Evolutionary conservation across 1,284 basidiomycete species (phyloP).

Genomic region (Exobasidium cylindrosporum): DNA sequence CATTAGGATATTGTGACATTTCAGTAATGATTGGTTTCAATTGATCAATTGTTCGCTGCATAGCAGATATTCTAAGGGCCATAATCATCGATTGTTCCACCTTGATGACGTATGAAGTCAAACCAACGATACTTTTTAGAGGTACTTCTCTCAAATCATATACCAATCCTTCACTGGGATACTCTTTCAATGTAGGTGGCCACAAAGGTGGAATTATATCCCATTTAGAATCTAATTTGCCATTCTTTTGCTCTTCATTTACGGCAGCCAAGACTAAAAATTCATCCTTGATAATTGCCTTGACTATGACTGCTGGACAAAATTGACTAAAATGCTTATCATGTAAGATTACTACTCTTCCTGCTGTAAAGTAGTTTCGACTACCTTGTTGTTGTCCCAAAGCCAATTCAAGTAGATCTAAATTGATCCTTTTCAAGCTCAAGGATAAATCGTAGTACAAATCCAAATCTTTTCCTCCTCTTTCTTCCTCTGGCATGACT

Average conservation of each 20-base stretch:
- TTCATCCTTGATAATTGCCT: slow-evolving; percentile 63
- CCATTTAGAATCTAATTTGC: slow-evolving; percentile 12
- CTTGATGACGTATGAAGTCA: slow-evolving; percentile 72
- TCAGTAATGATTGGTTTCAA: slow-evolving; percentile 9
- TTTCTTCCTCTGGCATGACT: slow-evolving; percentile 63
- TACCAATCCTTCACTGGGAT: slow-evolving; percentile 62
- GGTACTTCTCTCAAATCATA: slow-evolving; percentile 73
- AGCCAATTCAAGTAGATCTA: slow-evolving; percentile 67
- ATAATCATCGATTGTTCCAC: slow-evolving; percentile 51
- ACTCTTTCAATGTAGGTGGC: slow-evolving; percentile 27
- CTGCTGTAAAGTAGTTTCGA: slow-evolving; percentile 69
- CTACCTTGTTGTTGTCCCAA: slow-evolving; percentile 66
- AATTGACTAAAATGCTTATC: slow-evolving; percentile 72
- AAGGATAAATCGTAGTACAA: slow-evolving; percentile 73
- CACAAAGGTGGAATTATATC: slow-evolving; percentile 63
- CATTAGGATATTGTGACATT: slow-evolving; percentile 2
- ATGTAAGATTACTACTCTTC: slow-evolving; percentile 77
- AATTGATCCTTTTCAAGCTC: slow-evolving; percentile 69
- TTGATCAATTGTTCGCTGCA: slow-evolving; percentile 56
- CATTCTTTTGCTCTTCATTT: slow-evolving; percentile 61
- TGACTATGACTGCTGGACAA: slow-evolving; percentile 74
- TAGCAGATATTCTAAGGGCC: slow-evolving; percentile 64
- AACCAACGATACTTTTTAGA: slow-evolving; percentile 71
- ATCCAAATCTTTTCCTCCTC: slow-evolving; percentile 64
- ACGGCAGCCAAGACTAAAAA: slow-evolving; percentile 75